Base-by-base conservation (phyloP, 495 filamentous ascomycete genomes). In the Aspergillus mulundensis region DNA sequence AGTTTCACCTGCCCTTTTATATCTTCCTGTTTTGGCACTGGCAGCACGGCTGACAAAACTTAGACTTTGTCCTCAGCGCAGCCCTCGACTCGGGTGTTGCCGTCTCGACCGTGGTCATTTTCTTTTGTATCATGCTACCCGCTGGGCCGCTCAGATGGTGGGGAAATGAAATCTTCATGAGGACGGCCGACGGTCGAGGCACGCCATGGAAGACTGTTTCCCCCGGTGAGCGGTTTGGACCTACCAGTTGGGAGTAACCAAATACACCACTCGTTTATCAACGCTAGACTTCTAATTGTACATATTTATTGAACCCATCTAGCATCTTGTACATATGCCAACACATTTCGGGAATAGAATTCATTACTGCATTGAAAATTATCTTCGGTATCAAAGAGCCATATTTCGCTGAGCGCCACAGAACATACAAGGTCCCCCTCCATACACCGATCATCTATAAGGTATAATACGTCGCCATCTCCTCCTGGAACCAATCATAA, bases 111-210 rank as follows among this genome's bases (percentile, higher is more conserved):
- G 73, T 85, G 48, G 71, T 84, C 39, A 83, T 87, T 45, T 85
- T 86, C 67, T 84, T 87, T 60, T 77, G 88, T 48, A 86, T 90
- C 36, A 85, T 87, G 63, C 82, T 89, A 49, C 80, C 86, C 0
- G 80, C 78, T 5, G 70, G 70, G 1, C 68, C 76, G 39, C 75
- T 87, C 30, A 70, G 70, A 34, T 91, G 87, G 87, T 90, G 82
- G 72, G 87, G 87, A 0, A 89, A 89, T 62, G 77, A 70, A 7
- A 77, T 79, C 6, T 75, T 69, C 34, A 62, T 56, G 18, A 62
- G 72, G 21, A 82, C 78, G 18, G 72, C 74, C 25, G 80, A 81
- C 61, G 74, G 71, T 5, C 53, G 62, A 52, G 78, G 75, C 20
- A 75, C 72, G 7, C 77, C 78, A 1, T 70, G 73, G 43, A 67